Evolutionary conservation across 2,329 filamentous ascomycete species (phyloP).

Genomic region (Venturia carpophila): DNA sequence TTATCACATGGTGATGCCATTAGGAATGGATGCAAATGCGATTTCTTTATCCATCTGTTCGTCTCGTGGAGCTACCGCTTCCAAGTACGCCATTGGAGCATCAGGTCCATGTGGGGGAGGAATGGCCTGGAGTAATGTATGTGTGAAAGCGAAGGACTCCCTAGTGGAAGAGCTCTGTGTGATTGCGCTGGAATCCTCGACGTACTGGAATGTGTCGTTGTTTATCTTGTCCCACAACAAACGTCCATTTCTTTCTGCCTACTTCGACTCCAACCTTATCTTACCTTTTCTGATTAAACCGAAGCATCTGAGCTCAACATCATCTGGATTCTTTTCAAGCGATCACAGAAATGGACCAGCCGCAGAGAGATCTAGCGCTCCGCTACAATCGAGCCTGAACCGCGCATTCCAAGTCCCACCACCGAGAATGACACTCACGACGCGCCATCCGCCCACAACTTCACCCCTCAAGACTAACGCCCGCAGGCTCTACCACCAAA

Average conservation of each 20-base stretch:
- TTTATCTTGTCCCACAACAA: not conserved
- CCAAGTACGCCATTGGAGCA: too few species aligned
- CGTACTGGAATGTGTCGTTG: not conserved
- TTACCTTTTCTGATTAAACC: not conserved
- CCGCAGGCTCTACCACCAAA: not conserved
- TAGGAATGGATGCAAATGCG: too few species aligned
- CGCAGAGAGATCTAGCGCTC: not conserved
- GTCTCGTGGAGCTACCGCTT: too few species aligned
- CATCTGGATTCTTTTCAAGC: not conserved
- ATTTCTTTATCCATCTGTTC: too few species aligned
- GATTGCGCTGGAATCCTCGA: not conserved
- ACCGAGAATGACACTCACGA: not conserved
- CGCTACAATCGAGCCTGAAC: not conserved
- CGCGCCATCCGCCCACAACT: not conserved
- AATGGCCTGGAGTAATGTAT: too few species aligned
- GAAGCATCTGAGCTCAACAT: not conserved
- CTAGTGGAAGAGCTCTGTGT: not conserved
- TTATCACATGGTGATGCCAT: too few species aligned
- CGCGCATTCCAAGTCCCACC: not conserved
- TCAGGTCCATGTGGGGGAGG: too few species aligned
- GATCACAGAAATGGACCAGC: not conserved
- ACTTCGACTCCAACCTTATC: not conserved
- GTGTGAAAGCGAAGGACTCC: too few species aligned
- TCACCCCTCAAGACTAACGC: not conserved
- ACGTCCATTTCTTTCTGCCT: not conserved